Percentiles rank a stretch among this genome's conserved stretches.
These are phyloP conservation scores for Amylostereum chailletii DNA, from an alignment of 1,284 basidiomycete genomes.

Conservation along the genomic window DNA sequence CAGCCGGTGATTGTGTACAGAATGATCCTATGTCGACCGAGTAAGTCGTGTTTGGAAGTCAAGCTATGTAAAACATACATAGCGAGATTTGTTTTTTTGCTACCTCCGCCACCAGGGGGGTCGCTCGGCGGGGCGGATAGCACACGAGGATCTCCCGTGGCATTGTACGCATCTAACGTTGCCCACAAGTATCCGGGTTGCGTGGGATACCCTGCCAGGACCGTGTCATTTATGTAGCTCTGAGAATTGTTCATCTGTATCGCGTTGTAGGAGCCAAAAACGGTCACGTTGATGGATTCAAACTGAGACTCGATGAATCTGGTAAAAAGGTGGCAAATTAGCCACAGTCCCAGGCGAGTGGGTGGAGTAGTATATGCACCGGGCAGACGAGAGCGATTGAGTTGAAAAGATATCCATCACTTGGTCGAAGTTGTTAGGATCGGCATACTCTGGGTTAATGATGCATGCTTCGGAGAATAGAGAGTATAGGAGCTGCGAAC, in stretches of 20 bases:
- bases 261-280: slow-evolving; percentile 52
- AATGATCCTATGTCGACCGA: slow-evolving; percentile 51
- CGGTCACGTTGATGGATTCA: slow-evolving; percentile 37
- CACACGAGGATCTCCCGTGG: slow-evolving; percentile 28
- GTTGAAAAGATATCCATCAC: slow-evolving; percentile 77
- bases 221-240: slow-evolving; percentile 39
- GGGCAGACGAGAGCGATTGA: slow-evolving; percentile 33
- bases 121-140: not conserved
- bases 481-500: slow-evolving; percentile 66
- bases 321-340: not conserved
- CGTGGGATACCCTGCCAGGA: slow-evolving; percentile 30
- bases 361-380: slow-evolving; percentile 20
- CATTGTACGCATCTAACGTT: slow-evolving; percentile 59
- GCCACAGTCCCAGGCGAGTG: not conserved
- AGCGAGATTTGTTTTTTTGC: slow-evolving; percentile 56
- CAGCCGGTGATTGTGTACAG: slow-evolving; percentile 83
- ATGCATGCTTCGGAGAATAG: slow-evolving; percentile 61
- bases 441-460: slow-evolving; percentile 64
- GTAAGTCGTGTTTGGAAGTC: slow-evolving; percentile 1
- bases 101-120: slow-evolving; percentile 10
- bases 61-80: slow-evolving; percentile 39
- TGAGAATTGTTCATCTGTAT: slow-evolving; percentile 45
- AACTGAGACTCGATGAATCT: slow-evolving; percentile 64
- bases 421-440: slow-evolving; percentile 59
- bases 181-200: slow-evolving; percentile 58